A percentile compares a stretch with the other conserved stretches of the same genome.
phyloP scores from a whole-genome alignment of 1,284 basidiomycete genomes.

The Cystobasidiaceae sp. region DNA sequence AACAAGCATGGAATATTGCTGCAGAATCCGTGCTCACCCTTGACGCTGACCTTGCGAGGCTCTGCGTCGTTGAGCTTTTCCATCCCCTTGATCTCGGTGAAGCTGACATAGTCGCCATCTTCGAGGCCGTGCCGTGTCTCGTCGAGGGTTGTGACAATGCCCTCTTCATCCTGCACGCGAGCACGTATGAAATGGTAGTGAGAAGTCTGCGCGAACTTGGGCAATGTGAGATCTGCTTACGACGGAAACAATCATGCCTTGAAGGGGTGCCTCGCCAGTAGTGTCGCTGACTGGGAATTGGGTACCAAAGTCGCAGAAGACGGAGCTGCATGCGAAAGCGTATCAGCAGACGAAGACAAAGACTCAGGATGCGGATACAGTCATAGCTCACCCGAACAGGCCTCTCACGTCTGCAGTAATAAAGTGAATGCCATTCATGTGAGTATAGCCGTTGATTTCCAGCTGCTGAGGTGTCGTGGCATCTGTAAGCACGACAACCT shows the following conservation, averaged over 20 bases:
- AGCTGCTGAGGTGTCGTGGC: slow-evolving; percentile 73
- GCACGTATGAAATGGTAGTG: background rate
- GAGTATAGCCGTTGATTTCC: slow-evolving; percentile 92
- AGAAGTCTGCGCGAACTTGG: background rate
- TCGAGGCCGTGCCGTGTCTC: slow-evolving; percentile 96
- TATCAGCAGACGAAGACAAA: slow-evolving; percentile 35
- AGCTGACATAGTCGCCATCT: slow-evolving; percentile 96
- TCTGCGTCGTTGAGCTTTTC: slow-evolving; percentile 81
- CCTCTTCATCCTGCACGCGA: slow-evolving; percentile 69
- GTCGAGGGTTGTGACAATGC: slow-evolving; percentile 90
- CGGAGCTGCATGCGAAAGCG: slow-evolving; percentile 56
- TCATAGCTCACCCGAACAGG: slow-evolving; percentile 72
- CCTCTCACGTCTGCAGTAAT: slow-evolving; percentile 88
- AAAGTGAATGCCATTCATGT: slow-evolving; percentile 81
- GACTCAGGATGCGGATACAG: slow-evolving; percentile 39
- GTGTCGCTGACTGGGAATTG: slow-evolving; percentile 94
- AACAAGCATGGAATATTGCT: background rate
- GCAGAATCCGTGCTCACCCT: slow-evolving; percentile 53
- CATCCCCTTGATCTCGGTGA: slow-evolving; percentile 97
- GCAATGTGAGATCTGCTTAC: slow-evolving; percentile 53
- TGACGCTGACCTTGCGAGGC: slow-evolving; percentile 85
- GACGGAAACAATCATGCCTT: slow-evolving; percentile 92
- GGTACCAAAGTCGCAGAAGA: slow-evolving; percentile 94
- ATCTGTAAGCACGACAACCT: slow-evolving; percentile 87
- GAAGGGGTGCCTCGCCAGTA: slow-evolving; percentile 86